phyloP scores from a whole-genome alignment of 1,139 yeast species.

The Candida sp. region DNA sequence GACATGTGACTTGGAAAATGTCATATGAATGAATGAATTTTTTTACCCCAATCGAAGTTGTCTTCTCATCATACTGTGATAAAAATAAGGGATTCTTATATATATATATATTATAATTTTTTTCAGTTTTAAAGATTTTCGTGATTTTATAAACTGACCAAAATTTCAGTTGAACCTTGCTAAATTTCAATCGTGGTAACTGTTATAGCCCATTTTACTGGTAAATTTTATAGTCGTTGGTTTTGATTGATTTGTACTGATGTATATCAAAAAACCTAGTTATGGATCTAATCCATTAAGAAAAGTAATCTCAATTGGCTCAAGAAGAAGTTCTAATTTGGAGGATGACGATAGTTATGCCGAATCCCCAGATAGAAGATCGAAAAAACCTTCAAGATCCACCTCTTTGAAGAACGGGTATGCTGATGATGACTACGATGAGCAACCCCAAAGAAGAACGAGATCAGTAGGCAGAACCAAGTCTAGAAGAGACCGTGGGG shows the following conservation, averaged over 20 bases:
- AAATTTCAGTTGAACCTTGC: too few species aligned
- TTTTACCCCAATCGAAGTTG: neutral
- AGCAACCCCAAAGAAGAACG: neutral
- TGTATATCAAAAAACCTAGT: constrained; percentile 3
- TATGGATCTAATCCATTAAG: constrained; percentile 2
- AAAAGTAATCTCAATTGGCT: constrained; percentile 1
- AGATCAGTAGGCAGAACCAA: constrained; percentile 1
- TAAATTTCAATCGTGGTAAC: too few species aligned
- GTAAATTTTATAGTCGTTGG: too few species aligned
- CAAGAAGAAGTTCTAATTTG: constrained; percentile 1
- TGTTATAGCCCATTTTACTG: too few species aligned
- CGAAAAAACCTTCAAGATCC: neutral
- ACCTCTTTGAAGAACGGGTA: neutral
- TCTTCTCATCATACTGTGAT: neutral
- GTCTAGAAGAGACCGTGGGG: constrained; percentile 2
- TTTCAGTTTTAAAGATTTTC: too few species aligned
- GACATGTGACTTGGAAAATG: neutral
- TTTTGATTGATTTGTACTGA: neutral
- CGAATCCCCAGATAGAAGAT: constrained; percentile 1
- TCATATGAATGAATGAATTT: neutral
- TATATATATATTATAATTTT: too few species aligned
- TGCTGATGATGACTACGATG: constrained; percentile 1
- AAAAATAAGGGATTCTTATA: too few species aligned
- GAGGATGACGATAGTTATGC: neutral
- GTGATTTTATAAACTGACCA: too few species aligned